Base-by-base conservation (phyloP, 2,329 filamentous ascomycete species). In the Cercospora citrullina region DNA sequence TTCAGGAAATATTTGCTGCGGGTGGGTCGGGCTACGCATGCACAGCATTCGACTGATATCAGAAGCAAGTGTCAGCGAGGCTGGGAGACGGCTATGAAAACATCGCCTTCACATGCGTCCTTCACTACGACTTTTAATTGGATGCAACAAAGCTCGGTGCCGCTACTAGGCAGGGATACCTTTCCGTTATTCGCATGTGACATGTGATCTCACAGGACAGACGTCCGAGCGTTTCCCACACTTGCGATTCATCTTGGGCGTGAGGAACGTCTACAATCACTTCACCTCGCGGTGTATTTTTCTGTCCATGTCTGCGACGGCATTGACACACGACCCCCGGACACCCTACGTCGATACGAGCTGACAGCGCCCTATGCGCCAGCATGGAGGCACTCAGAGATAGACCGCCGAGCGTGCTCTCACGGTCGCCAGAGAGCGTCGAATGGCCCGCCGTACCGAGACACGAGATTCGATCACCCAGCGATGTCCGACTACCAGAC, bases 321-420 rank as follows among this genome's bases (percentile, higher is more conserved):
- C 62, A 26, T 33, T 16, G 39, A 60, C 63, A 60, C 55, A 53
- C 72, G 67, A 74, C 42, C 63, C 63, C 12, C 67, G 71, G 58
- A 63, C 36, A 63, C 68, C 42, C 42, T 70, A 73, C 59, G 51
- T 70, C 64, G 65, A 72, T 63, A 70, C 69, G 51, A 71, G 71
- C 69, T 71, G 69, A 68, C 33, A 26, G 36, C 60, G 33, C 30
- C 62, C 60, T 66, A 68, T 65, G 61, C 63, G 64, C 66, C 64
- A 65, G 36, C 26, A 77, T 77, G 75, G 75, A 77, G 68, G 67
- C 72, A 36, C 75, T 76, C 64, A 75, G 75, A 61, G 75, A 80
- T 70, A 77, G 75, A 71, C 79, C 79, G 67, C 81, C 81, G 45
- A 78, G 80, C 30, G 83, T 83, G 69, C 72, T 77, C 14, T 78